Base-by-base conservation (phyloP, 1,284 basidiomycete genomes). In the Leccinum ponderosum region DNA sequence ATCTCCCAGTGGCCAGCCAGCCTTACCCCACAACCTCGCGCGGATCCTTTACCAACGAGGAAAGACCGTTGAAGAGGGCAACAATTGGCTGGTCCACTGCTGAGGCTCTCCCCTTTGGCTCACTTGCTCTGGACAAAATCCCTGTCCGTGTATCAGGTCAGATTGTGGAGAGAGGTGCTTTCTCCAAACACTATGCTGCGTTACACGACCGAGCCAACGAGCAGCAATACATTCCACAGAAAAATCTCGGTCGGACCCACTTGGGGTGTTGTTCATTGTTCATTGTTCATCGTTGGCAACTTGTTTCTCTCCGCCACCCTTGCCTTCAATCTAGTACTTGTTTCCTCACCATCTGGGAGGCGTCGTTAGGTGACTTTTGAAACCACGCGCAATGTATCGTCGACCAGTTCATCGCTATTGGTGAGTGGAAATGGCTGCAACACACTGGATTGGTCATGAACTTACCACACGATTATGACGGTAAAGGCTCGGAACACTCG, bases 11-110 rank as follows among this genome's bases (percentile, higher is more conserved):
- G 89, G 77, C 97, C 97, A 17, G 80, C 88, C 53, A 87, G 87
- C 66, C 99, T 99, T 80, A 86, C 80, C 33, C 89, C 93, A 15
- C 69, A 99, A 99, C 81, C 89, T 99, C 59, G 91, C 90, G 4
- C 92, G 97, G 75, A 99, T 99, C 76, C 87, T 99, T 57, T 77
- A 82, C 64, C 90, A 83, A 44, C 91, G 97, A 64, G 93, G 93
- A 44, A 96, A 97, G 84, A 88, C 92, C 2, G 86, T 98, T 39
- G 87, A 94, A 68, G 94, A 97, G 67, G 97, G 96, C 64, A 82
- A 79, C 66, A 92, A 92, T 99, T 69, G 97, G 99, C 77, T 98
- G 97, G 95, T 91, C 95, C n/a, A 99, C 97, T n/a, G 97, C 96
- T 62, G 97, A 99, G 80, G 95, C 97, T 0, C 88, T 99, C 59